Evolutionary conservation across 805 yeast species (phyloP), one percentile per base, ranked within the genome.

Genomic region (Pichia exigua): DNA sequence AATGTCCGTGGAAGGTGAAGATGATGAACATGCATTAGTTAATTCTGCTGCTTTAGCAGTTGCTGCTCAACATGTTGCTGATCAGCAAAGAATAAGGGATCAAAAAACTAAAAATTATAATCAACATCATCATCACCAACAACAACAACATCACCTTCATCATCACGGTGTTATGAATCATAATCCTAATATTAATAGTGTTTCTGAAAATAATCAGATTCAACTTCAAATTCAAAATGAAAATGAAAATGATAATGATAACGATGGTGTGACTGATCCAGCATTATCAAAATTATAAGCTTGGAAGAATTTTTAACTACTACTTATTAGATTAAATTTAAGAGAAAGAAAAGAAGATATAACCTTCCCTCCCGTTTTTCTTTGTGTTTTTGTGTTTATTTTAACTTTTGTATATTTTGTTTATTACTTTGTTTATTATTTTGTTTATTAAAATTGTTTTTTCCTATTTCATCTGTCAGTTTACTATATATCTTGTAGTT

Each of bases 241-340:
- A 24, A 24, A 24, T 28, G 20, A 32, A 18, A 12, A 24, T 17
- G 43, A 49, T 26, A 22, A 24, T 17, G 43, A 49, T 38, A 21
- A 18, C 18, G 52, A 42, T 9, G 46, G 17, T 26, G 49, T 32
- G 17, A 57, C 61, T 5, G 61, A 58, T 54, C 61, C 60, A 12
- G 59, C 59, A 17, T 50, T 54, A 26, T 48, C 52, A 7, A 50
- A 50, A 39, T 40, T 49, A 44, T 49, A 49, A 39, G 28, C 8
- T 41, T 28, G n/a, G 7, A 44, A 17, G 26, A 11, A 18, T 27
- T 44, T 18, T 26, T 22, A 3, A 30, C 3, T 40, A 30, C 3
- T 40, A 40, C 2, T 40, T 32, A 12, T 15, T 32, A 15, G n/a
- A n/a, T n/a, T n/a, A n/a, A n/a, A n/a, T n/a, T n/a, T n/a, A 32